Conservation (phyloP, 345 rosid species). For the Brassica nigra region DNA sequence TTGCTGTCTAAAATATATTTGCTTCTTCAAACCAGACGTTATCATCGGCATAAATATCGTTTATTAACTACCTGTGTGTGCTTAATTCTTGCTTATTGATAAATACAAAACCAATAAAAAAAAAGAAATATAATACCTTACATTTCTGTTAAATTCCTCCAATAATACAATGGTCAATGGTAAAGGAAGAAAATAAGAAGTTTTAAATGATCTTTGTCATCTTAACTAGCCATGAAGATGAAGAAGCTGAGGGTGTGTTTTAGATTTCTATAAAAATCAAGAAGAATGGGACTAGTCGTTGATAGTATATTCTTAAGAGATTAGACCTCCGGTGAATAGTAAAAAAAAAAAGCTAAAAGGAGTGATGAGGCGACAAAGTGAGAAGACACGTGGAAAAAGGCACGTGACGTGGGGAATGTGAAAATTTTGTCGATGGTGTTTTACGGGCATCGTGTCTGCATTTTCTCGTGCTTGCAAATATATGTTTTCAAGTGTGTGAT, state of each 20-base stretch:
- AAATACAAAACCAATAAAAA: background rate
- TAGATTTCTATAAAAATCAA: background rate
- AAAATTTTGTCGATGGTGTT: constrained; percentile 27
- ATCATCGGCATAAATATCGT: constrained; percentile 18
- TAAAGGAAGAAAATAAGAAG: background rate
- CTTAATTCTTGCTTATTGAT: constrained; percentile 3
- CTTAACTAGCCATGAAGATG: background rate
- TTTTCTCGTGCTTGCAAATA: constrained; percentile 37
- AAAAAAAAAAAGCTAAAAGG: background rate
- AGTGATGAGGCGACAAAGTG: constrained; percentile 26
- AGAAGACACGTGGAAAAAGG: constrained; percentile 46
- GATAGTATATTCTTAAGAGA: background rate
- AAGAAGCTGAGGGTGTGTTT: background rate
- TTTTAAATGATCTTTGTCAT: background rate
- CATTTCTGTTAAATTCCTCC: background rate
- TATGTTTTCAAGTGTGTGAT: constrained; percentile 28
- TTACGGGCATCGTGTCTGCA: constrained; percentile 24
- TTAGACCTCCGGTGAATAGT: background rate
- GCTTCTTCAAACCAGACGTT: constrained; percentile 20
- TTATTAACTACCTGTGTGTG: background rate
- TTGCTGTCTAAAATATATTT: constrained; percentile 2
- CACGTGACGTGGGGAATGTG: constrained; percentile 41
- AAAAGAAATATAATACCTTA: background rate
- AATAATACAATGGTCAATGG: background rate
- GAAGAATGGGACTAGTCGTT: background rate